These are phyloP conservation scores for Dendrocalamus latiflorus DNA, from an alignment of 202 grass and related monocot species.

Conservation along the genomic window DNA sequence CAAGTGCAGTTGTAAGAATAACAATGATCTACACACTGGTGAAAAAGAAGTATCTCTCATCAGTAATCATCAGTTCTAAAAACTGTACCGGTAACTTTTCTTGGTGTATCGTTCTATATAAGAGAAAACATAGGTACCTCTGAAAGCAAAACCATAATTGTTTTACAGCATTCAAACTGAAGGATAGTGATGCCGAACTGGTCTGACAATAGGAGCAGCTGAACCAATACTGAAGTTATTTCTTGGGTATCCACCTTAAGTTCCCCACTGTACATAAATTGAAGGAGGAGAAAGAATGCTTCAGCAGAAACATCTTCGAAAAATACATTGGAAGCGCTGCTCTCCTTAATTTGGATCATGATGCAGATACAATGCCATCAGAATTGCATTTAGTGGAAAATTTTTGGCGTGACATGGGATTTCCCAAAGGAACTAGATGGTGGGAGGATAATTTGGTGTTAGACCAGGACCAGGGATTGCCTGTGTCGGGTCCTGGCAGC, in stretches of 20 bases:
- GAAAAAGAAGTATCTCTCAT: neutral
- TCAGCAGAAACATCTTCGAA: constrained; percentile 66
- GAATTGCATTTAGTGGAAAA: too few relatives aligned
- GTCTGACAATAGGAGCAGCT: constrained; percentile 76
- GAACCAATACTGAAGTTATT: constrained; percentile 46
- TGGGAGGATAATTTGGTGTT: too few relatives aligned
- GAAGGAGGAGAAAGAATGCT: constrained; percentile 69
- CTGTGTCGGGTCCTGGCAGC: too few relatives aligned
- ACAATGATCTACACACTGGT: constrained; percentile 1
- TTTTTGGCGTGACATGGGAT: too few relatives aligned
- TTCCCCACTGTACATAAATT: constrained; percentile 79
- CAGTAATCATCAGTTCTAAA: neutral
- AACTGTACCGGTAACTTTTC: neutral
- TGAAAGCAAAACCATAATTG: constrained; percentile 69
- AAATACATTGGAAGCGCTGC: constrained; percentile 53
- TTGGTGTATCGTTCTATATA: constrained; percentile 5
- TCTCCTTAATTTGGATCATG: constrained; percentile 31
- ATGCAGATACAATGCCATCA: too few relatives aligned
- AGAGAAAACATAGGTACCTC: constrained; percentile 55
- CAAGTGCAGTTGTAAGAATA: neutral
- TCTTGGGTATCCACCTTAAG: constrained; percentile 48
- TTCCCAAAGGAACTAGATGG: too few relatives aligned
- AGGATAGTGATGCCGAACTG: constrained; percentile 74
- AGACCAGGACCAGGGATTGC: too few relatives aligned
- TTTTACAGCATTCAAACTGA: constrained; percentile 86